A percentile compares a stretch with the other conserved stretches of the same genome.
These are phyloP conservation scores for Huntiella omanensis DNA, from an alignment of 2,329 filamentous ascomycete genomes.

Conservation along the genomic window DNA sequence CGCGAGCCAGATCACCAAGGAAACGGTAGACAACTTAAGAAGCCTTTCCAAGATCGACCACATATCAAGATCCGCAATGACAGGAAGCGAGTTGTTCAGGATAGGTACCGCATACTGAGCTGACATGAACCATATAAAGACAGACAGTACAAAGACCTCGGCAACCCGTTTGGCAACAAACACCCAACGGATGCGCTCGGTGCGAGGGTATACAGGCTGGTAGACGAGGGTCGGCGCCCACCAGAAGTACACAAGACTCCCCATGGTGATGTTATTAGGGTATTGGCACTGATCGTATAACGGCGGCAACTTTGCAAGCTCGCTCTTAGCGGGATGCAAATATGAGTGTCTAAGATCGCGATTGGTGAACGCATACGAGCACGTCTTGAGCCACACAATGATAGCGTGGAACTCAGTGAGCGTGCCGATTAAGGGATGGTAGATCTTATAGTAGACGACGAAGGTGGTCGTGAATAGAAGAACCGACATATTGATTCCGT, in stretches of 20 bases:
- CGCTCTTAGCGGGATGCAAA: conserved; percentile 51
- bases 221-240: conserved; percentile 93
- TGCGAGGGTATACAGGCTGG: conserved; percentile 87
- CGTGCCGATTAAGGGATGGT: conserved; percentile 86
- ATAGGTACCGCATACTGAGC: conserved; percentile 90
- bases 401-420: conserved; percentile 80
- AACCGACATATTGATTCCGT: conserved; percentile 66
- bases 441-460: conserved; percentile 76
- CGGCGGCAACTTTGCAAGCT: conserved; percentile 53
- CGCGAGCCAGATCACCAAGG: conserved; percentile 87
- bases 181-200: conserved; percentile 60
- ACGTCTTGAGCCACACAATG: conserved; percentile 89
- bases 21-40: conserved; percentile 90
- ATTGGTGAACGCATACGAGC: conserved; percentile 92
- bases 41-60: conserved; percentile 71
- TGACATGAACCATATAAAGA: conserved; percentile 88
- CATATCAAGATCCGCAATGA: conserved; percentile 64
- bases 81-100: conserved; percentile 73
- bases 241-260: conserved; percentile 90
- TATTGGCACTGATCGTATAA: conserved; percentile 75
- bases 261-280: conserved; percentile 72
- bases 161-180: conserved; percentile 71
- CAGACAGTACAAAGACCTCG: conserved; percentile 58
- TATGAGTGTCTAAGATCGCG: conserved; percentile 83
- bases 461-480: conserved; percentile 66